Conservation (phyloP, 1,284 basidiomycete genomes). For the Pseudozyma sp. region DNA sequence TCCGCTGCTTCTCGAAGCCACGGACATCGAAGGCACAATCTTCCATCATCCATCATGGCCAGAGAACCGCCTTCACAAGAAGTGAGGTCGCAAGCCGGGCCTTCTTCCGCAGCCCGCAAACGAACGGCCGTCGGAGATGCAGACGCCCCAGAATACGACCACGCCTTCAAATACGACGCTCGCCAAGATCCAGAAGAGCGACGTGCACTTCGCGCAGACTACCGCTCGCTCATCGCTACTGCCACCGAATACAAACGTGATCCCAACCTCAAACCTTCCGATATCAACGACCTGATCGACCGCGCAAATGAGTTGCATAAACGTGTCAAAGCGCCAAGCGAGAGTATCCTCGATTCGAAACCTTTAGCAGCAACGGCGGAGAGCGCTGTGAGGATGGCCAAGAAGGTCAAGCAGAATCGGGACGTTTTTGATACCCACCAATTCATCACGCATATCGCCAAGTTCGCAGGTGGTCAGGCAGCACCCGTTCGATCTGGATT, state of each 20-base stretch:
- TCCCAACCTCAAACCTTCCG: constrained; percentile 23
- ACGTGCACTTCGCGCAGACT: constrained; percentile 52
- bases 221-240: constrained; percentile 52
- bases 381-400: constrained; percentile 61
- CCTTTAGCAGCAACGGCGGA: constrained; percentile 58
- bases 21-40: no score
- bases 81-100: constrained; percentile 21
- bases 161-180: constrained; percentile 52
- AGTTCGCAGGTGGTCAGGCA: constrained; percentile 51
- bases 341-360: constrained; percentile 60
- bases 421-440: constrained; percentile 65
- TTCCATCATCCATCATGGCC: background rate
- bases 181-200: constrained; percentile 44
- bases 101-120: constrained; percentile 26
- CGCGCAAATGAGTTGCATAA: constrained; percentile 29
- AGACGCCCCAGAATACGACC: background rate
- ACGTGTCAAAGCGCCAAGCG: constrained; percentile 31
- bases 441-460: constrained; percentile 50
- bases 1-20: no score
- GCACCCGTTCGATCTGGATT: constrained; percentile 5
- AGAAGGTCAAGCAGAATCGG: constrained; percentile 58
- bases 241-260: constrained; percentile 46
- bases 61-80: constrained; percentile 17
- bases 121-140: background rate
- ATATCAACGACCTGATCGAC: constrained; percentile 27